Evolutionary conservation across 495 filamentous ascomycete genomes (phyloP), one percentile per base, ranked within the genome.

Genomic region (Talaromyces ruber): DNA sequence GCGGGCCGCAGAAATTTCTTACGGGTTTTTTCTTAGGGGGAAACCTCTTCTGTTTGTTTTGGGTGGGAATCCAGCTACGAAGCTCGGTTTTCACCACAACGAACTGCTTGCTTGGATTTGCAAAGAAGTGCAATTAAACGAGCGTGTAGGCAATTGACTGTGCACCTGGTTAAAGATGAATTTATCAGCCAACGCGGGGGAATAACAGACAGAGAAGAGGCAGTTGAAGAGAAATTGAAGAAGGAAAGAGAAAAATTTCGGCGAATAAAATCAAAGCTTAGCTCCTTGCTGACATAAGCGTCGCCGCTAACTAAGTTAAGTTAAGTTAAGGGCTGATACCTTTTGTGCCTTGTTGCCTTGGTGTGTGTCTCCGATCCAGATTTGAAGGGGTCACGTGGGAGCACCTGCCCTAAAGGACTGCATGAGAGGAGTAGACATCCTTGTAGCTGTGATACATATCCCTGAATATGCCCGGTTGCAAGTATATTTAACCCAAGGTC

Each of bases 1-100:
- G 59, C 59, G 59, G 59, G 59, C 59, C 59, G 26, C 25, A 39
- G 29, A 58, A 45, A 45, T 30, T 58, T 63, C 47, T 63, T 58
- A 26, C 1, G 16, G 14, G 9, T 54, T 54, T 52, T 24, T 54
- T 54, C 21, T 54, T 52, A 22, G 47, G 47, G 47, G 47, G 24
- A 52, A 47, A 22, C 24, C 22, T 21, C 24, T 24, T 56, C 54
- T 56, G 34, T 55, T 62, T 54, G 18, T 25, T 56, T 62, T 22
- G 24, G 28, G 29, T 62, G 34, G 34, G 14, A 51, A 39, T 28
- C n/a, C 26, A 59, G 57, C 26, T 18, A 32, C 43, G 43, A 47
- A 47, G 43, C 43, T 22, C 43, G 43, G 43, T 18, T 26, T 54
- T 22, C 12, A 18, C 26, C 51, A 29, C 51, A 28, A 22, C 51